Base-by-base conservation (phyloP, 2,329 filamentous ascomycete species). In the Fusarium mexicanum region DNA sequence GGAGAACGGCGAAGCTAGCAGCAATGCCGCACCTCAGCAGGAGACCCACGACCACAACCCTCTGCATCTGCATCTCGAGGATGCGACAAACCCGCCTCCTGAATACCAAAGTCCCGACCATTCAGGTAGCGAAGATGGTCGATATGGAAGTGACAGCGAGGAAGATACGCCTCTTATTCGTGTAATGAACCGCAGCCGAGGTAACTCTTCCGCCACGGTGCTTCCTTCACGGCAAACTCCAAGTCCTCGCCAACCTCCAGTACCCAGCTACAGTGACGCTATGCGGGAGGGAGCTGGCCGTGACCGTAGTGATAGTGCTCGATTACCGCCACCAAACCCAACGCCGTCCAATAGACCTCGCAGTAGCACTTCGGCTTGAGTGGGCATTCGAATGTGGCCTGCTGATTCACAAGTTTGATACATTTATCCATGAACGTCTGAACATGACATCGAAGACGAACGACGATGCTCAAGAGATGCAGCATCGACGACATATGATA, bases 191-290 rank as follows among this genome's bases (percentile, higher is more conserved):
- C 87, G 87, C 61, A 88, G 84, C 69, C 85, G 88, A 29, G 87
- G 86, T 8, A 83, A 81, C 51, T 90, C 89, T 4, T 79, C 87
- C 73, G 83, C 84, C 2, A 85, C 86, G 8, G 73, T 79, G 13
- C 60, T 76, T 17, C 69, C 80, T 58, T 50, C 76, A 35, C 57
- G 78, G 22, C 72, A 78, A 69, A 69, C 72, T 64, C 47, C 76
- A 24, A 70, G 63, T 31, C 69, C 73, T 58, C 75, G 74, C 38
- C 73, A 79, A 35, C 92, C 93, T 31, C 93, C 94, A 2, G 95
- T 96, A 72, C 94, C 94, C 5, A 95, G 90, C 77, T 97, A 97
- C 80, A 93, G 91, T 80, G 93, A 94, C 68, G 94, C 93, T 4
- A 87, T 95, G 47, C 84, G 85, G 64, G 86, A 89, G 74, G 87